phyloP scores from a whole-genome alignment of 208 protist genomes.

The Wallacemonas sp. region DNA sequence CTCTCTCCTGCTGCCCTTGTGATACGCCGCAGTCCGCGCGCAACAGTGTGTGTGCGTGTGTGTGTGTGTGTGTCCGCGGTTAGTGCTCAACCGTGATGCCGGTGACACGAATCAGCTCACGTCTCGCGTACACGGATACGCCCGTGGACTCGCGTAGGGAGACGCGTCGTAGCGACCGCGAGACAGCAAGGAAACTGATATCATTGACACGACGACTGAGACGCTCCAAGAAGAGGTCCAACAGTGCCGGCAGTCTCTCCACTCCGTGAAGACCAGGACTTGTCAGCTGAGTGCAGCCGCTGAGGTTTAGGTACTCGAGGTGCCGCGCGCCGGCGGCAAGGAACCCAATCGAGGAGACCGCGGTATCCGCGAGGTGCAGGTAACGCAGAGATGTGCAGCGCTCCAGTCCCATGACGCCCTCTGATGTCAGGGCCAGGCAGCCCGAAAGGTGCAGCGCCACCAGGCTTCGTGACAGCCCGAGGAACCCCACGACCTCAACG shows the following conservation, averaged over 20 bases:
- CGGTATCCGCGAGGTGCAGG: constrained; percentile 40
- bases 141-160: constrained; percentile 17
- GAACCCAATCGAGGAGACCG: constrained; percentile 26
- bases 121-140: constrained; percentile 2
- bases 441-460: constrained; percentile 33
- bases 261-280: constrained; percentile 30
- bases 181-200: constrained; percentile 12
- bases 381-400: constrained; percentile 25
- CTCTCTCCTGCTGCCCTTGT: no score
- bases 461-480: constrained; percentile 29
- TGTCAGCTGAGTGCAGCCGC: constrained; percentile 22
- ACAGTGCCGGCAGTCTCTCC: constrained; percentile 32
- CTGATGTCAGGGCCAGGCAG: constrained; percentile 20
- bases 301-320: constrained; percentile 31
- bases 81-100: constrained; percentile 10
- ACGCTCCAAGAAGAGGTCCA: constrained; percentile 35
- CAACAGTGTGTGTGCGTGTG: no score
- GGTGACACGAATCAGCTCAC: neutral
- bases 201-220: constrained; percentile 14
- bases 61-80: neutral
- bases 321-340: constrained; percentile 24
- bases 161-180: constrained; percentile 20
- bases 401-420: constrained; percentile 36
- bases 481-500: constrained; percentile 24
- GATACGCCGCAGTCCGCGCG: no score